These are phyloP conservation scores for Kwoniella bestiolae DNA, from an alignment of 768 basidiomycete genomes.

Conservation along the genomic window DNA sequence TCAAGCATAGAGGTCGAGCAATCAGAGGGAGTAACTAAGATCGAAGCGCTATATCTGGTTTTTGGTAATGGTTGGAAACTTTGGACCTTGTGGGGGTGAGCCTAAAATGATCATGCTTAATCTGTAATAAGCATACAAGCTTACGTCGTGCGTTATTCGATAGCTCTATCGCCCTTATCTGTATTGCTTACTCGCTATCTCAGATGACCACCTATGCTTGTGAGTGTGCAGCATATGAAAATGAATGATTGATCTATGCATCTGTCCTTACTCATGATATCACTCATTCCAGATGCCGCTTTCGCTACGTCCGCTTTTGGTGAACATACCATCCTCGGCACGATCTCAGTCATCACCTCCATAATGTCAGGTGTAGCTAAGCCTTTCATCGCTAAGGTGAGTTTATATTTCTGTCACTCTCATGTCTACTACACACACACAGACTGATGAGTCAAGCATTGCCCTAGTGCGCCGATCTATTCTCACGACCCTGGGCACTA, in stretches of 20 bases:
- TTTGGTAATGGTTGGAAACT: slow-evolving; percentile 46
- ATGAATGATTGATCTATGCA: neutral
- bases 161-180: slow-evolving; percentile 42
- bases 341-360: slow-evolving; percentile 48
- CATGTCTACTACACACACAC: neutral
- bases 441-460: slow-evolving; percentile 1
- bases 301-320: slow-evolving; percentile 53
- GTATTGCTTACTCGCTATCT: slow-evolving; percentile 36
- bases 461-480: slow-evolving; percentile 35
- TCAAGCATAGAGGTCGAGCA: slow-evolving; percentile 24
- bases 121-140: no score
- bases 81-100: slow-evolving; percentile 41
- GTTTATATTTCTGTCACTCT: slow-evolving; percentile 1
- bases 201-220: slow-evolving; percentile 29
- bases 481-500: slow-evolving; percentile 44
- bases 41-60: slow-evolving; percentile 49
- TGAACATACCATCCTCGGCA: slow-evolving; percentile 51
- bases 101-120: no score
- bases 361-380: slow-evolving; percentile 46
- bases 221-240: slow-evolving; percentile 13
- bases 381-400: slow-evolving; percentile 50
- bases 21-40: slow-evolving; percentile 45
- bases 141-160: no score
- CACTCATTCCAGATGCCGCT: neutral
- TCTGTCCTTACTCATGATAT: neutral